A percentile compares a stretch with the other conserved stretches of the same genome.
Evolutionary conservation across 495 filamentous ascomycete genomes (phyloP).

Genomic region (Neurospora hispaniola): DNA sequence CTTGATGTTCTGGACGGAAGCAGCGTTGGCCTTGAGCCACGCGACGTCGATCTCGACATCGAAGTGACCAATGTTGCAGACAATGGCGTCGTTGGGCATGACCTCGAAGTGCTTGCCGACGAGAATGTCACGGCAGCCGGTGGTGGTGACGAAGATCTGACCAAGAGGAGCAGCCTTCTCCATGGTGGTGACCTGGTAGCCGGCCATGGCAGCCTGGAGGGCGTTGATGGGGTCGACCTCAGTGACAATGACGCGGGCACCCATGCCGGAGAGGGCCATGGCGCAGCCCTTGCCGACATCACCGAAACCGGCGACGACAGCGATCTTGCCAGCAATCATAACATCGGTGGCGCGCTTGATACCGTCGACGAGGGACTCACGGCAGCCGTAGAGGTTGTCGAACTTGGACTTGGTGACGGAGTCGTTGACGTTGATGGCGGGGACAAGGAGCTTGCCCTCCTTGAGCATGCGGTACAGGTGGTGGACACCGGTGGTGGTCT

Average conservation of each 20-base stretch:
- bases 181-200: constrained; percentile 95
- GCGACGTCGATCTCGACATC: constrained; percentile 99
- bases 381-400: constrained; percentile 99
- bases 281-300: constrained; percentile 99
- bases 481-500: constrained; percentile 99
- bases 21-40: constrained; percentile 92
- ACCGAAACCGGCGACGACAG: constrained; percentile 94
- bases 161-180: constrained; percentile 78
- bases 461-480: constrained; percentile 98
- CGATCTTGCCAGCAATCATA: constrained; percentile 99
- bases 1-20: constrained; percentile 96
- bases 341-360: constrained; percentile 99
- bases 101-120: constrained; percentile 84
- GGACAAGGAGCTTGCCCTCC: constrained; percentile 78
- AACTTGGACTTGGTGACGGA: constrained; percentile 99
- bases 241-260: constrained; percentile 91
- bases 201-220: constrained; percentile 94
- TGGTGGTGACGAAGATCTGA: constrained; percentile 99
- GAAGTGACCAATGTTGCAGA: constrained; percentile 99
- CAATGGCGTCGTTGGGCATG: constrained; percentile 98
- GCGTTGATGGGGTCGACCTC: constrained; percentile 99
- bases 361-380: constrained; percentile 95
- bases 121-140: constrained; percentile 96
- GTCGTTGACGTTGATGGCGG: constrained; percentile 99
- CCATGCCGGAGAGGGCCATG: constrained; percentile 89